A percentile compares a stretch with the other conserved stretches of the same genome.
phyloP scores from a whole-genome alignment of 805 yeast species.

The Ogataea siamensis region DNA sequence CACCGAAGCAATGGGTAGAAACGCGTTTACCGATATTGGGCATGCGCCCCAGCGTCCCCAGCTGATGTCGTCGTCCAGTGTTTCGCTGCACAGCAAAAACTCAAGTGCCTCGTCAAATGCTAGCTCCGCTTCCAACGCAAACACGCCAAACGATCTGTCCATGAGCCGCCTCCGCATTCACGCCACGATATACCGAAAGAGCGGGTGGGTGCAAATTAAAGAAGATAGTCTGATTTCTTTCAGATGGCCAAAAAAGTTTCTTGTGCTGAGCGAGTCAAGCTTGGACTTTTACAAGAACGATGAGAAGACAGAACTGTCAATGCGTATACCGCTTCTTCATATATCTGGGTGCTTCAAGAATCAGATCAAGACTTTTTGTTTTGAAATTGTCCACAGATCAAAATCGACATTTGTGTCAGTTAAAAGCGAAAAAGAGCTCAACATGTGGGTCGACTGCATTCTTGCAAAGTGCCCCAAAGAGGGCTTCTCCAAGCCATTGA shows the following conservation, averaged over 20 bases:
- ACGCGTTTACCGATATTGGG: conserved; percentile 26
- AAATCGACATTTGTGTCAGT: conserved; percentile 73
- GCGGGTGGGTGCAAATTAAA: conserved; percentile 89
- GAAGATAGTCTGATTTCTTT: conserved; percentile 90
- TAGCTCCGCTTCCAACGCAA: conserved; percentile 23
- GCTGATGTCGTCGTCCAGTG: conserved; percentile 10
- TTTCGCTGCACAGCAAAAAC: conserved; percentile 33
- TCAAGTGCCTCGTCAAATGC: conserved; percentile 33
- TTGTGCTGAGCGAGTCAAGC: conserved; percentile 73
- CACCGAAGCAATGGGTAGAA: conserved; percentile 17
- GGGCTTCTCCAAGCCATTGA: conserved; percentile 85
- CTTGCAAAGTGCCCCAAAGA: conserved; percentile 66
- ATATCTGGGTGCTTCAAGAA: conserved; percentile 64
- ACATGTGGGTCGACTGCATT: conserved; percentile 89
- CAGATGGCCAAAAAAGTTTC: conserved; percentile 87
- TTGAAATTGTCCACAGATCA: conserved; percentile 68
- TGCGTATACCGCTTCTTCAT: conserved; percentile 55
- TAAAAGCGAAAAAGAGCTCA: conserved; percentile 74
- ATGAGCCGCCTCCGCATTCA: conserved; percentile 28
- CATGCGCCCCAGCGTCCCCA: conserved; percentile 27
- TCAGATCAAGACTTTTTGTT: conserved; percentile 72
- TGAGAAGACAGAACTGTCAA: conserved; percentile 44
- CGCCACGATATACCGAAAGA: conserved; percentile 37
- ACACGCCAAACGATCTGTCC: conserved; percentile 9
- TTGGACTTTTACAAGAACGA: conserved; percentile 76